Base-by-base conservation (phyloP, 257 asterid species). In the Scutellaria baicalensis region DNA sequence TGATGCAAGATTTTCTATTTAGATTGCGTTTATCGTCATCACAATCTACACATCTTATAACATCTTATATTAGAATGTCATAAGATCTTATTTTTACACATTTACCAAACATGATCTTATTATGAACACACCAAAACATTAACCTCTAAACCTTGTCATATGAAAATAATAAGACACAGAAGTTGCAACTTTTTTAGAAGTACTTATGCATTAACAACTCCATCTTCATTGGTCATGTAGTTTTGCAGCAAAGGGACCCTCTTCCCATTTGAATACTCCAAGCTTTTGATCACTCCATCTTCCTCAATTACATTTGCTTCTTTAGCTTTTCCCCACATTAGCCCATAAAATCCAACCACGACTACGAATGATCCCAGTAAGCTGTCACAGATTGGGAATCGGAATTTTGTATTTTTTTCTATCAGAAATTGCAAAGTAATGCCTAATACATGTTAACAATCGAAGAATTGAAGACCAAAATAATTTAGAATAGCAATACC, bases 301-400 rank as follows among this genome's bases (percentile, higher is more conserved):
- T n/a, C 70, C 9, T 65, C 79, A 2, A 13, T 57, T 69, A 13
- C 64, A 71, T 77, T 47, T 20, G 69, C 75, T 77, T 89, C 96
- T 64, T 74, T 79, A 60, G 83, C 77, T 66, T 85, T 80, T 14
- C 94, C 96, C 96, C 89, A 88, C 69, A 88, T 54, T 12, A 86
- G 91, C 1, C 66, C 61, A 52, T 86, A 88, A 70, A 89, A 86
- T 0, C 96, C 96, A 4, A 69, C 71, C 27, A 85, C 73, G 16
- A 81, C 82, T 13, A 85, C 70, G 9, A 80, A 51, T 9, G 94
- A 84, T 73, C 96, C 96, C 0, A 85, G 20, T 73, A 85, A 55
- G 63, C 96, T 89, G 80, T 80, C 64, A 49, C 63, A 6, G 17
- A 39, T 61, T 17, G 6, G 11, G 18, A 8, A 4, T 27, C 33